Percentiles rank a stretch among this genome's conserved stretches.
phyloP scores from a whole-genome alignment of 2,329 filamentous ascomycete genomes.

The Fusarium continuum region DNA sequence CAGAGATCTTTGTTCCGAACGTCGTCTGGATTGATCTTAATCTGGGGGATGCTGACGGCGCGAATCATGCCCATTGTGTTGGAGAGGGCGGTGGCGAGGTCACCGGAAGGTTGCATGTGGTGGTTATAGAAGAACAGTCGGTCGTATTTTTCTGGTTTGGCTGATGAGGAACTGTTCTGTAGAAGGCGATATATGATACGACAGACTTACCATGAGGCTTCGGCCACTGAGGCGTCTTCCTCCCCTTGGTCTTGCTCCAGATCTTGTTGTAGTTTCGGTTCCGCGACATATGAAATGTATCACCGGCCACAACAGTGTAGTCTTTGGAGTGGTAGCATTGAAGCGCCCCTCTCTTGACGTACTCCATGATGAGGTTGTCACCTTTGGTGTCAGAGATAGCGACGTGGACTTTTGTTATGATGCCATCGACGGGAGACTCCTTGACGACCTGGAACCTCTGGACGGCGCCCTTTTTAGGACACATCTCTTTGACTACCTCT shows the following conservation, averaged over 20 bases:
- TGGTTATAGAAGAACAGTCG: constrained; percentile 26
- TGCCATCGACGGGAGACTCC: neutral
- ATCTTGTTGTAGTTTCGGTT: neutral
- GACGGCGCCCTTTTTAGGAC: constrained; percentile 1
- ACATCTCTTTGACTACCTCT: constrained; percentile 1
- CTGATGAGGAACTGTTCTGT: neutral
- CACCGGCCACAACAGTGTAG: constrained; percentile 27
- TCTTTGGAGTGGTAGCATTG: constrained; percentile 21
- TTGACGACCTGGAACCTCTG: constrained; percentile 21
- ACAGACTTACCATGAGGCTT: neutral
- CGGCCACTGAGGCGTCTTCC: neutral
- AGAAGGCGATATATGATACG: too few species aligned
- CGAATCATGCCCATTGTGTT: constrained; percentile 31
- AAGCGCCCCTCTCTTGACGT: constrained; percentile 6
- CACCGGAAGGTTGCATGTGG: constrained; percentile 3
- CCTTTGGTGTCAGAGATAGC: constrained; percentile 19
- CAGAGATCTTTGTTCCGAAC: constrained; percentile 6
- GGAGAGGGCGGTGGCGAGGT: constrained; percentile 15
- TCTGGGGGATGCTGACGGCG: constrained; percentile 24
- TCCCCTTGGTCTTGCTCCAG: neutral
- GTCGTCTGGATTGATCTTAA: neutral
- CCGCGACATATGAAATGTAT: constrained; percentile 15
- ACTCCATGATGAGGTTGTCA: constrained; percentile 30
- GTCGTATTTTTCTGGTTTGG: constrained; percentile 18
- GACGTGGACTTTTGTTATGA: constrained; percentile 8